Base-by-base conservation (phyloP, 164 flowering plant species). In the Tetracentron sinense region DNA sequence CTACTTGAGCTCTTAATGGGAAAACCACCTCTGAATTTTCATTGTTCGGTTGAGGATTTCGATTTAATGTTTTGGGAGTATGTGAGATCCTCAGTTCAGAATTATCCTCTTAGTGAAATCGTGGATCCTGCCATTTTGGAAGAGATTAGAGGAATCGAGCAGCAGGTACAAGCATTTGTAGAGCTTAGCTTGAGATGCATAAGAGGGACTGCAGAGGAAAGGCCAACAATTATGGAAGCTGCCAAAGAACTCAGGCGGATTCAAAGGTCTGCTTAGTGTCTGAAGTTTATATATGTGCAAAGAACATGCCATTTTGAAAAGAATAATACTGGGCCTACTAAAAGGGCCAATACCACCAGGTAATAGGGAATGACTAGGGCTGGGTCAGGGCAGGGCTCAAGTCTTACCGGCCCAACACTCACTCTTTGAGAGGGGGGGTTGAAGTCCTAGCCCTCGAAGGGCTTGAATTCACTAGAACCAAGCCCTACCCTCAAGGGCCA, bases 201-300 rank as follows among this genome's bases (percentile, higher is more conserved):
- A 25, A 1, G 8, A 4, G 27, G n/a, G 1, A 20, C 20, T 4
- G 52, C 17, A 54, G 66, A 54, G 28, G 51, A 54, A 42, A 38
- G 66, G 59, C 66, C 66, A 63, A 26, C 59, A 25, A 54, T 63
- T 52, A 42, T 27, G 11, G 38, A 54, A 14, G 59, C 50, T 0
- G 59, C 66, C 19, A 54, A 54, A 54, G 12, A 54, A 54, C 59
- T 63, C 23, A 42, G 20, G 50, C n/a, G n/a, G n/a, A n/a, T n/a
- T n/a, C n/a, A n/a, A n/a, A n/a, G n/a, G n/a, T n/a, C n/a, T n/a
- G n/a, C n/a, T n/a, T n/a, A n/a, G n/a, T n/a, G n/a, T n/a, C n/a
- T n/a, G n/a, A n/a, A n/a, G n/a, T n/a, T n/a, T n/a, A n/a, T n/a
- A n/a, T n/a, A n/a, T n/a, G n/a, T n/a, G n/a, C n/a, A n/a, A n/a